These are phyloP conservation scores for Fraxinus paxiana DNA, from an alignment of 305 asterid species.

Conservation along the genomic window DNA sequence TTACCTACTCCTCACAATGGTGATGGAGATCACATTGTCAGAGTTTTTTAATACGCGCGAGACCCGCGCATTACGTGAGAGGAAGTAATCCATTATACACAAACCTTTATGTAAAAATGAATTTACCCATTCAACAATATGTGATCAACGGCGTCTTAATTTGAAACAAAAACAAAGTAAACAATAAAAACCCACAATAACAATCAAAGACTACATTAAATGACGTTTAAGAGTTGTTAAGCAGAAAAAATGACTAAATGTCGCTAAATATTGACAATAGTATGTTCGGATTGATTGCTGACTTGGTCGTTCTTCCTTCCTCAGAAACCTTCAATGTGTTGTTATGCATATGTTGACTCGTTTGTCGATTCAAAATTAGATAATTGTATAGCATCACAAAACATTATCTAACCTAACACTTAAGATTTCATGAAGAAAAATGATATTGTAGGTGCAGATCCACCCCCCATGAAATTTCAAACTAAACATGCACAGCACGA, in stretches of 20 bases:
- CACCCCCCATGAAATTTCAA: conserved; percentile 6
- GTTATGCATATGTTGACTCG: not conserved
- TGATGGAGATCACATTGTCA: too few relatives aligned
- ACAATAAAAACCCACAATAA: not conserved
- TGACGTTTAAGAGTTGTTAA: too few relatives aligned
- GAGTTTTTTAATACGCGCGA: too few relatives aligned
- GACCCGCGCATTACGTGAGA: too few relatives aligned
- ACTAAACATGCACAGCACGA: not conserved
- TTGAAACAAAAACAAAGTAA: not conserved
- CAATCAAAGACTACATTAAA: too few relatives aligned
- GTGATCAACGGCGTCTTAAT: not conserved
- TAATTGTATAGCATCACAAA: not conserved
- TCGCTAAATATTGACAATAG: not conserved
- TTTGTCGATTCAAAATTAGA: not conserved
- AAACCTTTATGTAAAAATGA: too few relatives aligned
- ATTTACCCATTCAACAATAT: not conserved
- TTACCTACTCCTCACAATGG: too few relatives aligned
- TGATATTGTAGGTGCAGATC: not conserved
- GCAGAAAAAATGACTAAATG: too few relatives aligned
- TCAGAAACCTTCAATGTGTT: not conserved
- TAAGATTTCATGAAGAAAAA: not conserved
- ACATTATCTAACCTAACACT: conserved; percentile 20
- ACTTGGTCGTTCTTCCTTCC: not conserved
- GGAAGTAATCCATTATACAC: too few relatives aligned
- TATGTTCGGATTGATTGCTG: not conserved